phyloP scores from a whole-genome alignment of 2,329 filamentous ascomycete genomes.

The Penicillium expansum region DNA sequence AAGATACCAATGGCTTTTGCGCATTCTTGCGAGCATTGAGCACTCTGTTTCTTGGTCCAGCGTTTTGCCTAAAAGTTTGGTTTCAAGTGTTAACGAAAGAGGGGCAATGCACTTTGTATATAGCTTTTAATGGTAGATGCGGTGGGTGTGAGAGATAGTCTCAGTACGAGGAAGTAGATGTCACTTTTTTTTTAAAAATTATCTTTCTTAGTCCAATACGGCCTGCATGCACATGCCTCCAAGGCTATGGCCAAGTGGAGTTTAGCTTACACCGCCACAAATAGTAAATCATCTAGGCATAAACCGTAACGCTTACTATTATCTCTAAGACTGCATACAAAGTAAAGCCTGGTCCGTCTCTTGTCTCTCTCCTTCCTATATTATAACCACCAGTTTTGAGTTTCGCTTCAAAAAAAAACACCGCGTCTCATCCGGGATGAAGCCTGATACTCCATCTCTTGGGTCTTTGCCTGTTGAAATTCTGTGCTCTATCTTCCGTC shows the following conservation, averaged over 20 bases:
- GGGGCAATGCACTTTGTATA: slow-evolving; percentile 16
- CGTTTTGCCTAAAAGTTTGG: slow-evolving; percentile 17
- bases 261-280: background rate
- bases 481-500: slow-evolving; percentile 4
- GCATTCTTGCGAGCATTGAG: slow-evolving; percentile 16
- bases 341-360: background rate
- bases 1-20: slow-evolving; percentile 20
- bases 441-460: background rate
- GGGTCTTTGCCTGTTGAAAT: slow-evolving; percentile 7
- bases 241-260: background rate
- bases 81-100: slow-evolving; percentile 10
- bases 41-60: slow-evolving; percentile 13
- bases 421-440: background rate
- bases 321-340: background rate
- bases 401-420: background rate
- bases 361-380: background rate
- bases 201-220: background rate
- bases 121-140: slow-evolving; percentile 17
- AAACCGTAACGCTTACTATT: no score
- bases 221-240: background rate
- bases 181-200: background rate
- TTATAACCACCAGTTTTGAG: background rate
- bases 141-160: slow-evolving; percentile 2
- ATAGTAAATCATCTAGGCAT: no score
- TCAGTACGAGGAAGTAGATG: background rate